A percentile compares a stretch with the other conserved stretches of the same genome.
Evolutionary conservation across 2,329 filamentous ascomycete species (phyloP).

Genomic region (Didymella sp.): DNA sequence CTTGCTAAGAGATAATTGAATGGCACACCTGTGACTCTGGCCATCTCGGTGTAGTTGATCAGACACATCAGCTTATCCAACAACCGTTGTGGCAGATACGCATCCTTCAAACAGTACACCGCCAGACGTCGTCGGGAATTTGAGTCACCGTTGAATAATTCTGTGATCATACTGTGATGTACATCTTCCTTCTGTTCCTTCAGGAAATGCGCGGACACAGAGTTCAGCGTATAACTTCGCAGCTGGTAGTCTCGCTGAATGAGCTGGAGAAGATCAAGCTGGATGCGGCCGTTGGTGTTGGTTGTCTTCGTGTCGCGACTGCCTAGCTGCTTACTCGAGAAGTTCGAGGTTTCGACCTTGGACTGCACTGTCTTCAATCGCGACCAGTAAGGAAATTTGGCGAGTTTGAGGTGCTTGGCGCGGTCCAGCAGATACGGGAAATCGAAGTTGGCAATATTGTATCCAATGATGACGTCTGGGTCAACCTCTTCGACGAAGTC

Average conservation of each 20-base stretch:
- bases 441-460: conserved; percentile 99
- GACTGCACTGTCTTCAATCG: conserved; percentile 76
- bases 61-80: conserved; percentile 98
- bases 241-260: conserved; percentile 95
- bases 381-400: conserved; percentile 85
- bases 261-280: conserved; percentile 92
- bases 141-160: conserved; percentile 93
- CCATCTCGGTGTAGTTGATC: conserved; percentile 99
- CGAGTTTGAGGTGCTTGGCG: conserved; percentile 81
- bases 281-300: conserved; percentile 91
- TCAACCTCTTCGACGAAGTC: conserved; percentile 89
- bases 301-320: conserved; percentile 93
- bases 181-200: conserved; percentile 99
- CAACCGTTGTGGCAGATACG: conserved; percentile 88
- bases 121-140: conserved; percentile 90
- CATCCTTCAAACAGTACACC: conserved; percentile 96
- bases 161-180: conserved; percentile 98
- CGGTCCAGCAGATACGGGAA: conserved; percentile 94
- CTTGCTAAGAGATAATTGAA: conserved; percentile 93
- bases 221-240: conserved; percentile 96
- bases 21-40: conserved; percentile 96
- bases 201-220: conserved; percentile 91
- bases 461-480: conserved; percentile 96
- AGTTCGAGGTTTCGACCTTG: conserved; percentile 77
- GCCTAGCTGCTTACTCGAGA: conserved; percentile 98